Conservation (phyloP, 768 basidiomycete species). For the Termitomyces sp. region DNA sequence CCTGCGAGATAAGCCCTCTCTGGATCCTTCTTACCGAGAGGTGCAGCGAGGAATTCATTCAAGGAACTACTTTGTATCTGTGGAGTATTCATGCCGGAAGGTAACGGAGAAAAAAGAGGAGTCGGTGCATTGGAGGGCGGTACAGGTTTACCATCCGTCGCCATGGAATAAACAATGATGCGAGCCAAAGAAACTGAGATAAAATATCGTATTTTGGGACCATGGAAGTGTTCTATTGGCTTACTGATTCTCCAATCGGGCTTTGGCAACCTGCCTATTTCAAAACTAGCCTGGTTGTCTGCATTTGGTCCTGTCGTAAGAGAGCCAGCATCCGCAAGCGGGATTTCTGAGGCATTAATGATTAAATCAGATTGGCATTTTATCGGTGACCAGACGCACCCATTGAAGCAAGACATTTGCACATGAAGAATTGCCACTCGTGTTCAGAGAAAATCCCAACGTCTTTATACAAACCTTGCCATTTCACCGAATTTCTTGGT, state of each 20-base stretch:
- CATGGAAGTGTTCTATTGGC: constrained; percentile 20
- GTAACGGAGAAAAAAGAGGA: constrained; percentile 65
- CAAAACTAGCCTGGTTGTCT: constrained; percentile 68
- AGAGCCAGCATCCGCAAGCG: constrained; percentile 67
- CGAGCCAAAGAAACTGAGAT: constrained; percentile 67
- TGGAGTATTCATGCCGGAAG: constrained; percentile 58
- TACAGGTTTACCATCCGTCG: constrained; percentile 51
- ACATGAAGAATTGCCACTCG: constrained; percentile 85
- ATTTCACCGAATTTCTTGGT: constrained; percentile 32
- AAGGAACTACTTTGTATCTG: constrained; percentile 38
- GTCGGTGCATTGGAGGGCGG: constrained; percentile 63
- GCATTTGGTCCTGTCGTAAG: constrained; percentile 71
- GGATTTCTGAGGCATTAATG: constrained; percentile 45
- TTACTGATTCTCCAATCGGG: constrained; percentile 68
- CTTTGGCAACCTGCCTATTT: constrained; percentile 67
- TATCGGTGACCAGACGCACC: constrained; percentile 35
- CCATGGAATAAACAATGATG: constrained; percentile 88
- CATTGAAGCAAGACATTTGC: constrained; percentile 81
- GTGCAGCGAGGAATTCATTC: constrained; percentile 55
- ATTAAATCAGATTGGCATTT: constrained; percentile 1
- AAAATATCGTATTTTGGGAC: constrained; percentile 1
- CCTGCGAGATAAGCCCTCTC: constrained; percentile 69
- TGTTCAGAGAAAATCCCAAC: constrained; percentile 84
- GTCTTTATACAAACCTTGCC: constrained; percentile 78
- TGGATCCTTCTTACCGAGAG: constrained; percentile 44